These are phyloP conservation scores for Syzygium oleosum DNA, from an alignment of 345 rosid genomes.

Conservation along the genomic window DNA sequence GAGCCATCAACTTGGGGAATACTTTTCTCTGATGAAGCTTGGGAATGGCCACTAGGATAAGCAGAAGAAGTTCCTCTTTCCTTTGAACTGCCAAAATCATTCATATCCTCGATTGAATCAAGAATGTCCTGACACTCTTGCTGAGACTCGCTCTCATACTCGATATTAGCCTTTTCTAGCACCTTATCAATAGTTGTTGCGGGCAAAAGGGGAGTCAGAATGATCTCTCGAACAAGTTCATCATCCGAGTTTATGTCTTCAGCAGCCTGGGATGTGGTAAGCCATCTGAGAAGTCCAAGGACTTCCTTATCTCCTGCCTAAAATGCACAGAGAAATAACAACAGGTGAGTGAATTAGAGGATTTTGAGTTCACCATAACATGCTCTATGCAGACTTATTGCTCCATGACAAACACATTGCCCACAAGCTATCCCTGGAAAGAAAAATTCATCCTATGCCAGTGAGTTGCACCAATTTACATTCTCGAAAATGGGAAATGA, in stretches of 20 bases:
- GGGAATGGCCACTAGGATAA: conserved; percentile 11
- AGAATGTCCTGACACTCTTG: conserved; percentile 96
- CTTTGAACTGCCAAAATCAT: conserved; percentile 29
- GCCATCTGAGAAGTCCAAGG: conserved; percentile 75
- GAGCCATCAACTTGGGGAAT: conserved; percentile 43
- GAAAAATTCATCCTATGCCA: neutral
- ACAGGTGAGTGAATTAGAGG: neutral
- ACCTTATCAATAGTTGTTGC: conserved; percentile 52
- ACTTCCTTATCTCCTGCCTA: conserved; percentile 68
- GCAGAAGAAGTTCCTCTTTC: conserved; percentile 16
- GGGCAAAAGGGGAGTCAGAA: conserved; percentile 77
- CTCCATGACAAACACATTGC: neutral
- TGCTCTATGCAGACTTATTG: neutral
- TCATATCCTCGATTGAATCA: conserved; percentile 64
- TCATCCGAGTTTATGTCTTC: conserved; percentile 95
- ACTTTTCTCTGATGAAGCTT: conserved; percentile 27
- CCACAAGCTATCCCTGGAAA: neutral
- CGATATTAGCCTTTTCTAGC: conserved; percentile 71
- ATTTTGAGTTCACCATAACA: neutral
- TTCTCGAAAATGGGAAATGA: neutral
- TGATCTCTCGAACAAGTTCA: conserved; percentile 71
- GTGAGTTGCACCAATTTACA: neutral
- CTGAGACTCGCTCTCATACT: conserved; percentile 77
- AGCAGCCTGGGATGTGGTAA: conserved; percentile 82
- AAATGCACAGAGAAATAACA: conserved; percentile 3